Conservation (phyloP, 2,329 filamentous ascomycete species). For the Fusarium incarnatum region DNA sequence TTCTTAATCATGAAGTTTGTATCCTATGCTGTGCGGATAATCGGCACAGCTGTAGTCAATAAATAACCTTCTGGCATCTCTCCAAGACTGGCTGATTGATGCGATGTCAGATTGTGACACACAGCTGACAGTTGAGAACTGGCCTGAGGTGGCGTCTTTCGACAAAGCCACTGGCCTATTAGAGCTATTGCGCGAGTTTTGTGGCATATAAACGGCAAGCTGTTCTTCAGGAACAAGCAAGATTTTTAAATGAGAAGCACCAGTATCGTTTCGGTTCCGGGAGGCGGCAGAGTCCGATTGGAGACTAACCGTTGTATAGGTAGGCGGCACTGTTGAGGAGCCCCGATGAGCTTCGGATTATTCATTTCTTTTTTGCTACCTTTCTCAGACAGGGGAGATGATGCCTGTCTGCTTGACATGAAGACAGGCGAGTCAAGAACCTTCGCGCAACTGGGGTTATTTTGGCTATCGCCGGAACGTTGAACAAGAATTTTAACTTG, state of each 20-base stretch:
- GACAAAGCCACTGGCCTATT: conserved; percentile 13
- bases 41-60: neutral
- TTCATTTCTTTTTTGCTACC: conserved; percentile 5
- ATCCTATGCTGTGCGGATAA: neutral
- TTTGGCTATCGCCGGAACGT: neutral
- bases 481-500: conserved; percentile 6
- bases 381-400: neutral
- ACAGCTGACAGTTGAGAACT: conserved; percentile 28
- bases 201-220: conserved; percentile 20
- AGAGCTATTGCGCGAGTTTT: conserved; percentile 22
- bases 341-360: conserved; percentile 37
- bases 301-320: neutral
- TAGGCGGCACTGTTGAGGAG: conserved; percentile 7
- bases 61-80: neutral
- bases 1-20: neutral
- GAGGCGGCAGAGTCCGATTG: conserved; percentile 18
- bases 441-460: conserved; percentile 26
- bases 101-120: neutral
- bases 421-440: neutral
- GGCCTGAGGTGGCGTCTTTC: conserved; percentile 2
- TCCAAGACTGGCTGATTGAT: neutral
- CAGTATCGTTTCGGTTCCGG: conserved; percentile 21
- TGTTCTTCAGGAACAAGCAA: conserved; percentile 26
- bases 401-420: neutral
- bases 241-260: conserved; percentile 15